Conservation (phyloP, 305 asterid species). For the Ilex paraguariensis region DNA sequence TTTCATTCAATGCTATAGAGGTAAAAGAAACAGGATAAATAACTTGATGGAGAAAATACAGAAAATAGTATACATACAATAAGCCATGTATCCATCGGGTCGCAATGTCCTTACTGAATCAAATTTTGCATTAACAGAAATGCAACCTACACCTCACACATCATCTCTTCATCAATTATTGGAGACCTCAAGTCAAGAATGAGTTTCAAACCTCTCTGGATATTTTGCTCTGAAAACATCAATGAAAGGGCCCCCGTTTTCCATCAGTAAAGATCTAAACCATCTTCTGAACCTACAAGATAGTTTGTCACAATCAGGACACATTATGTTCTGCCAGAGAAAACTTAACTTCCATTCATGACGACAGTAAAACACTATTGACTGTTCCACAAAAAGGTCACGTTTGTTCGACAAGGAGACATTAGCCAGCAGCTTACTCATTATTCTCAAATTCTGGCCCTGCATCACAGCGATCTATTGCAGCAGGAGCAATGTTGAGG, state of each 20-base stretch:
- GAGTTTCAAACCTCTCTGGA: conserved; percentile 64
- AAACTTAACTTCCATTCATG: neutral
- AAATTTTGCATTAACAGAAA: neutral
- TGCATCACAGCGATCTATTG: conserved; percentile 88
- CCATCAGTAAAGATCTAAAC: conserved; percentile 79
- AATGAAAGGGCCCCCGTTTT: conserved; percentile 62
- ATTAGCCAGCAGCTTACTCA: conserved; percentile 44
- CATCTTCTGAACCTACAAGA: conserved; percentile 74
- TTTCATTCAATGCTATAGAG: neutral
- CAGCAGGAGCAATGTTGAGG: conserved; percentile 82
- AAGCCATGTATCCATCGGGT: too few species aligned
- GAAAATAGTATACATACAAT: too few species aligned
- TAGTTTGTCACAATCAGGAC: neutral
- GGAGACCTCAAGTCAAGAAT: conserved; percentile 1
- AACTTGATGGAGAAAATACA: too few species aligned
- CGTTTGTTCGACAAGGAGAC: neutral
- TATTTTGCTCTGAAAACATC: conserved; percentile 79
- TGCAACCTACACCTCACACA: too few species aligned
- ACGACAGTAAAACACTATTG: neutral
- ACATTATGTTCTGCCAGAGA: neutral
- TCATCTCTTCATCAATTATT: too few species aligned
- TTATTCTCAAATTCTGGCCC: conserved; percentile 85
- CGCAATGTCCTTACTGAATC: neutral
- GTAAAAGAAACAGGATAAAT: neutral
- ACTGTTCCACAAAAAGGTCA: neutral